Percentiles rank a stretch among this genome's conserved stretches.
These are phyloP conservation scores for Phoenix roebelenii DNA, from an alignment of 176 grass and related monocot species.

Conservation along the genomic window DNA sequence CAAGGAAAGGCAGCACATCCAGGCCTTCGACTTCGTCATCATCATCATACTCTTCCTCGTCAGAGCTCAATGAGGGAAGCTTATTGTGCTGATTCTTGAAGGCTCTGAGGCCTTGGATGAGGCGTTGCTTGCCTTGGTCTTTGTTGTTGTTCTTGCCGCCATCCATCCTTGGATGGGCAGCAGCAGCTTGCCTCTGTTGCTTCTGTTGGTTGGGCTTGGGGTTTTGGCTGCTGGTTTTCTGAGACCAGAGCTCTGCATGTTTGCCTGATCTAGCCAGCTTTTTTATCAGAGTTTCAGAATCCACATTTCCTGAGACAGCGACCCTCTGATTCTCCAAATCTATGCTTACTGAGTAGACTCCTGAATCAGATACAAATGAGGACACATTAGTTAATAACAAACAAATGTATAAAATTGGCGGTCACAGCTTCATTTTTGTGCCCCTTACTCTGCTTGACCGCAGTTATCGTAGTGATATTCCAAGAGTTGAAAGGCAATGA, in stretches of 20 bases:
- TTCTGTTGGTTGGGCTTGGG: constrained; percentile 24
- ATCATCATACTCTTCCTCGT: constrained; percentile 58
- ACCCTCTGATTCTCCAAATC: constrained; percentile 93
- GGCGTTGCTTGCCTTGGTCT: constrained; percentile 58
- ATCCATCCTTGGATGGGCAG: constrained; percentile 31
- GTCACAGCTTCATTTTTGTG: no score
- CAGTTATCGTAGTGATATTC: no score
- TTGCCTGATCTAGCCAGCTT: constrained; percentile 81
- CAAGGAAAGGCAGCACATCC: constrained; percentile 48
- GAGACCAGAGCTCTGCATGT: constrained; percentile 78
- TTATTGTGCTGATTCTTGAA: constrained; percentile 90
- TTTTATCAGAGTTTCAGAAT: constrained; percentile 55
- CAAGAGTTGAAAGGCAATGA: constrained; percentile 10
- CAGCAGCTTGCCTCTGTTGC: constrained; percentile 22
- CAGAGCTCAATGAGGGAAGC: constrained; percentile 39
- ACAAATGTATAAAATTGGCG: no score
- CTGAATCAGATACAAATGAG: constrained; percentile 27
- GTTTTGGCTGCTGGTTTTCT: constrained; percentile 44
- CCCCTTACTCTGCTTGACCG: no score
- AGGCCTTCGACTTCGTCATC: constrained; percentile 19
- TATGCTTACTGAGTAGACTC: constrained; percentile 73
- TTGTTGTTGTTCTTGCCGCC: constrained; percentile 36
- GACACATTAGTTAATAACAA: neutral
- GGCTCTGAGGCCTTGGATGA: constrained; percentile 78
- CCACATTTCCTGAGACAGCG: constrained; percentile 60